Conservation (phyloP, 371 early-diverging fungal genomes). For the Apophysomyces variabilis region DNA sequence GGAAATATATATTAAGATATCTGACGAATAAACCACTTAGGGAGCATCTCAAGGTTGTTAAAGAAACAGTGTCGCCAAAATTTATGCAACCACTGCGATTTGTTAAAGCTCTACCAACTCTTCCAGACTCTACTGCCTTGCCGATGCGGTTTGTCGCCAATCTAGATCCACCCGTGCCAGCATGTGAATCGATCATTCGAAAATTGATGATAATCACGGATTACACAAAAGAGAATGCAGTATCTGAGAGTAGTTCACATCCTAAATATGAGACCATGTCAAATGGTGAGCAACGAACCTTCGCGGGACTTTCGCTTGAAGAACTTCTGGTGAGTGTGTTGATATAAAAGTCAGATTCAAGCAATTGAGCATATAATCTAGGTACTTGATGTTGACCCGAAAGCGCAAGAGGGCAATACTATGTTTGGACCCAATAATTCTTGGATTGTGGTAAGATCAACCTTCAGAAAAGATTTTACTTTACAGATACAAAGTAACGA, state of each 20-base stretch:
- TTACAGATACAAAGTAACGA: background rate
- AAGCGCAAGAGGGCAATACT: background rate
- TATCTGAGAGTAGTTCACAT: background rate
- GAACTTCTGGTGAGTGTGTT: conserved; percentile 28
- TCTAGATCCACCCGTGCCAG: conserved; percentile 44
- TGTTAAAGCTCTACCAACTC: conserved; percentile 29
- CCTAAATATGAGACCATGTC: background rate
- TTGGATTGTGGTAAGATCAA: conserved; percentile 9
- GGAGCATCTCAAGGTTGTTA: conserved; percentile 35
- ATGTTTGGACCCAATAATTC: conserved; percentile 4
- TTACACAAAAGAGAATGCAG: conserved; percentile 18
- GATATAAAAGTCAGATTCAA: background rate
- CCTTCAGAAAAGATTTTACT: background rate
- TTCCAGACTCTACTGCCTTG: conserved; percentile 27
- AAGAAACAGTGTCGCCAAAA: conserved; percentile 31
- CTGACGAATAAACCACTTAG: conserved; percentile 4
- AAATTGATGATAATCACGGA: conserved; percentile 38
- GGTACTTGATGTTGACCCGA: background rate
- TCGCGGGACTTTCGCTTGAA: conserved; percentile 27
- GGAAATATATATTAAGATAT: background rate
- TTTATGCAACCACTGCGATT: conserved; percentile 39
- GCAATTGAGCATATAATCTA: background rate
- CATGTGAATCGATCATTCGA: conserved; percentile 35
- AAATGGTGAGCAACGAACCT: background rate
- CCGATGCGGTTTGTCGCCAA: conserved; percentile 49